phyloP scores from a whole-genome alignment of 768 basidiomycete species.

The Panaeolus cyanescens region DNA sequence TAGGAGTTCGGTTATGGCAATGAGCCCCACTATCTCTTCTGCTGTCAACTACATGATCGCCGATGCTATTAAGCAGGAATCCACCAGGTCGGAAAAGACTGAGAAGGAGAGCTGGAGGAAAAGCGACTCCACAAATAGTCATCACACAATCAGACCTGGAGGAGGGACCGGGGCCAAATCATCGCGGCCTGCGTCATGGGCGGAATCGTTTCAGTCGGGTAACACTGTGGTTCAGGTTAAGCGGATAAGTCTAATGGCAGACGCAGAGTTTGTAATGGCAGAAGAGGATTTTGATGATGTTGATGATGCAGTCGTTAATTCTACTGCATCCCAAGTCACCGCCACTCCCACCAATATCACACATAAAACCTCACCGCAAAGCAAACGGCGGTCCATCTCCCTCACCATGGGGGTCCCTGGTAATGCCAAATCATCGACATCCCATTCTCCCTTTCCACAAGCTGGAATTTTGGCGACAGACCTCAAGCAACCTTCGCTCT shows the following conservation, averaged over 20 bases:
- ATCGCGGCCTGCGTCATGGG: slow-evolving; percentile 76
- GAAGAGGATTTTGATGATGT: slow-evolving; percentile 55
- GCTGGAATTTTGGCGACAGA: slow-evolving; percentile 29
- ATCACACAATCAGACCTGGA: slow-evolving; percentile 68
- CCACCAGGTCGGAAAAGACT: slow-evolving; percentile 23
- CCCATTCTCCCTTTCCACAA: slow-evolving; percentile 20
- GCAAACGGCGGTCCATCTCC: slow-evolving; percentile 66
- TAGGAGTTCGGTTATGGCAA: slow-evolving; percentile 53
- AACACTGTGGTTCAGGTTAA: slow-evolving; percentile 73
- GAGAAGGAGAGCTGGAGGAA: slow-evolving; percentile 79
- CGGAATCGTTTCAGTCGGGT: slow-evolving; percentile 74
- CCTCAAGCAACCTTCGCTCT: slow-evolving; percentile 32
- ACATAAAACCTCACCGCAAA: background rate
- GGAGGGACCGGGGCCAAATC: slow-evolving; percentile 40
- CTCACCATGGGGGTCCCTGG: slow-evolving; percentile 43
- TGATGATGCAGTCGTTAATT: slow-evolving; percentile 11
- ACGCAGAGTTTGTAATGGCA: slow-evolving; percentile 65
- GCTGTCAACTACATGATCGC: slow-evolving; percentile 56
- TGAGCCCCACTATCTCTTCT: slow-evolving; percentile 58
- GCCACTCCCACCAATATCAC: slow-evolving; percentile 19
- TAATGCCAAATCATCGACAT: slow-evolving; percentile 19
- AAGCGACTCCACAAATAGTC: slow-evolving; percentile 82
- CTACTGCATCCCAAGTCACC: background rate
- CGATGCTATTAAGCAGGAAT: slow-evolving; percentile 17
- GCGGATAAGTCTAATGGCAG: slow-evolving; percentile 67